Percentiles rank a stretch among this genome's conserved stretches.
phyloP scores from a whole-genome alignment of 768 basidiomycete species.

The Termitomyces sp. region DNA sequence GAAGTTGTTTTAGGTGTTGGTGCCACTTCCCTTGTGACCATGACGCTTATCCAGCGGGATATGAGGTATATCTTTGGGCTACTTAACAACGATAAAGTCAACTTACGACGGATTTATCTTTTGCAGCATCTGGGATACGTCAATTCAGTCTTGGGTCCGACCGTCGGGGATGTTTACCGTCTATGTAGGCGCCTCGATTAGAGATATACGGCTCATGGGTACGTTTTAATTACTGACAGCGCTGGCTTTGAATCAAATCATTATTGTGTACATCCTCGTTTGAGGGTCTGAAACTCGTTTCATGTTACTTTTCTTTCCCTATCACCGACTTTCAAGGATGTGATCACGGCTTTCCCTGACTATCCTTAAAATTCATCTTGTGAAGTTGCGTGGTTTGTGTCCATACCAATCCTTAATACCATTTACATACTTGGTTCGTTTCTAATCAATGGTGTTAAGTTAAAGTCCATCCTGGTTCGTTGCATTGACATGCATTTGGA shows the following conservation, averaged over 20 bases:
- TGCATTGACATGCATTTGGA: neutral
- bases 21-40: conserved; percentile 26
- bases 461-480: neutral
- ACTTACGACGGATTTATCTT: neutral
- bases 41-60: conserved; percentile 33
- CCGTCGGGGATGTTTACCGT: conserved; percentile 48
- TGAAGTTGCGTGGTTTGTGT: neutral
- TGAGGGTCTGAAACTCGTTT: neutral
- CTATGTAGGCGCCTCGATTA: conserved; percentile 46
- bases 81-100: neutral
- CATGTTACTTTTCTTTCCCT: too few species aligned
- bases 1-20: conserved; percentile 35
- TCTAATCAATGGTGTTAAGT: too few species aligned
- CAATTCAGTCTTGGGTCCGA: conserved; percentile 41
- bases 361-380: too few species aligned
- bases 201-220: conserved; percentile 38
- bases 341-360: neutral
- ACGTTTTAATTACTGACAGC: conserved; percentile 19
- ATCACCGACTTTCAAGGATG: too few species aligned
- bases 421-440: neutral
- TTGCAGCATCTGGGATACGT: conserved; percentile 46
- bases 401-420: neutral
- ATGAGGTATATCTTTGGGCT: conserved; percentile 32
- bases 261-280: too few species aligned
- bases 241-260: too few species aligned